These are phyloP conservation scores for Bryoglossum gracile DNA, from an alignment of 495 filamentous ascomycete species.

Conservation along the genomic window DNA sequence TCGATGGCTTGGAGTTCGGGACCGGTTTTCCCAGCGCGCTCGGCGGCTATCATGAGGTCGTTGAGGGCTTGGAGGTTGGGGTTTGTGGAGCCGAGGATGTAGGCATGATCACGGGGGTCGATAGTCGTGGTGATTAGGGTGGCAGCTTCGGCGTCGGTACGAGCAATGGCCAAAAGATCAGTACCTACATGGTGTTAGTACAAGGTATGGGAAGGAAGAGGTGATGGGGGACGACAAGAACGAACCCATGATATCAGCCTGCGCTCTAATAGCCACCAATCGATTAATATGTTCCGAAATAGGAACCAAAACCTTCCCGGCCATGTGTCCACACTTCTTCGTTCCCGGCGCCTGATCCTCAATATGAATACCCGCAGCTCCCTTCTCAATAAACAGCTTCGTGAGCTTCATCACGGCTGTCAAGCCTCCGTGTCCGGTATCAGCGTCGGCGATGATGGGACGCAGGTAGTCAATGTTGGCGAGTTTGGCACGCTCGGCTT, in stretches of 20 bases:
- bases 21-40: constrained; percentile 74
- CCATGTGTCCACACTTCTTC: constrained; percentile 99
- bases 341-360: constrained; percentile 98
- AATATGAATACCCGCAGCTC: constrained; percentile 96
- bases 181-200: constrained; percentile 40
- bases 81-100: constrained; percentile 89
- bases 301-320: constrained; percentile 94
- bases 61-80: constrained; percentile 73
- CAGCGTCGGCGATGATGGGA: constrained; percentile 94
- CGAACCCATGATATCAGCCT: constrained; percentile 96
- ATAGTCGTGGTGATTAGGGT: constrained; percentile 96
- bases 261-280: constrained; percentile 90
- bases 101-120: constrained; percentile 87
- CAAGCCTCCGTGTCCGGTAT: constrained; percentile 93
- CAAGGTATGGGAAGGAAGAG: not conserved
- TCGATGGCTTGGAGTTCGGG: constrained; percentile 84
- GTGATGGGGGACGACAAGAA: not conserved
- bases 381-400: constrained; percentile 94
- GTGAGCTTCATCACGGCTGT: constrained; percentile 99
- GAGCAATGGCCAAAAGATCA: constrained; percentile 83
- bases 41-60: constrained; percentile 85
- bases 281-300: constrained; percentile 99
- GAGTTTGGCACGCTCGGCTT: constrained; percentile 61
- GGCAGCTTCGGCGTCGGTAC: constrained; percentile 95
- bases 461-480: constrained; percentile 89